Evolutionary conservation across 2,329 filamentous ascomycete species (phyloP).

Genomic region (Colletotrichum tamarilloi): DNA sequence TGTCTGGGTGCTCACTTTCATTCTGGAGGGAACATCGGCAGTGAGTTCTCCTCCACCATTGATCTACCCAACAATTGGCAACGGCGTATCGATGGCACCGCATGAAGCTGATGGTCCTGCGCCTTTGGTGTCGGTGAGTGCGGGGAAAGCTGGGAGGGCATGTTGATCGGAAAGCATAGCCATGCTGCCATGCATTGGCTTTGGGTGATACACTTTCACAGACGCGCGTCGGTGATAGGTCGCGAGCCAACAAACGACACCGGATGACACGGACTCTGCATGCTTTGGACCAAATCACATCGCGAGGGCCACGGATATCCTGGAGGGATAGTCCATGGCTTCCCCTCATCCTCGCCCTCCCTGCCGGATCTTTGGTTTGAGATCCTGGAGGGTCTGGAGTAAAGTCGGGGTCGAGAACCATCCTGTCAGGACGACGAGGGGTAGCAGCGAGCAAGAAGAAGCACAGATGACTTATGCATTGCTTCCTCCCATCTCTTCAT

Average conservation of each 20-base stretch:
- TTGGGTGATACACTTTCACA: constrained; percentile 14
- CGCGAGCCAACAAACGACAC: constrained; percentile 7
- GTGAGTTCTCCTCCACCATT: constrained; percentile 1
- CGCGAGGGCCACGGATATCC: constrained; percentile 1
- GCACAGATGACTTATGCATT: constrained; percentile 1
- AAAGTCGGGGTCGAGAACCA: constrained; percentile 31
- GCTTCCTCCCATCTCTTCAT: not conserved
- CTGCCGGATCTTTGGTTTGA: constrained; percentile 25
- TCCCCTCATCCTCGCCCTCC: constrained; percentile 18
- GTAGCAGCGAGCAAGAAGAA: not conserved
- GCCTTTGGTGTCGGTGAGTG: constrained; percentile 1
- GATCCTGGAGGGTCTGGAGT: constrained; percentile 24
- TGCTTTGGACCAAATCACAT: constrained; percentile 24
- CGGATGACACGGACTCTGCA: constrained; percentile 32
- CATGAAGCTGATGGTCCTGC: constrained; percentile 13
- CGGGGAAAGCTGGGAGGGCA: constrained; percentile 33
- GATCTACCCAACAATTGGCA: not conserved
- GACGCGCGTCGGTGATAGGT: constrained; percentile 35
- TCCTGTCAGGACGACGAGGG: constrained; percentile 6
- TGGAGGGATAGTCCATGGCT: constrained; percentile 20
- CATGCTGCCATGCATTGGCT: constrained; percentile 31
- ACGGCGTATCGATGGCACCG: constrained; percentile 7
- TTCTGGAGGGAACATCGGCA: constrained; percentile 12
- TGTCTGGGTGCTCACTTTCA: not conserved
- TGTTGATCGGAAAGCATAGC: constrained; percentile 28